These are phyloP conservation scores for Solanum lycopersicoides DNA, from an alignment of 257 asterid species.

Conservation along the genomic window DNA sequence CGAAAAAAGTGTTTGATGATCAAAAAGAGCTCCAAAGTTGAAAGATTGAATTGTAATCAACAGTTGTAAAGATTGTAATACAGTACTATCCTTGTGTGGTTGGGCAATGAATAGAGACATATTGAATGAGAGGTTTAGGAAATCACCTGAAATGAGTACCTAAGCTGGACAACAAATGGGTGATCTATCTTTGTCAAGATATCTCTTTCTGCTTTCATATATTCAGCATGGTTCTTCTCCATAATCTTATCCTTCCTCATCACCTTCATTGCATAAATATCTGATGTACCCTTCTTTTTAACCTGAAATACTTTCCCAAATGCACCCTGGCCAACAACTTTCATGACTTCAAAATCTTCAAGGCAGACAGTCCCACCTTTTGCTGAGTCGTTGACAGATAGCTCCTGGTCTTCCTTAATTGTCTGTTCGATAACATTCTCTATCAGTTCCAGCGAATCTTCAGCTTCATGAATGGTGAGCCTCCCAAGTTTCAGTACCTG, in stretches of 20 bases:
- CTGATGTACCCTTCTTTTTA: slow-evolving; percentile 36
- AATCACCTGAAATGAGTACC: slow-evolving; percentile 63
- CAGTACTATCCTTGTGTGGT: not conserved
- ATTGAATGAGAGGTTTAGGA: not conserved
- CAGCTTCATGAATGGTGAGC: slow-evolving; percentile 47
- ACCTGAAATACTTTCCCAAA: slow-evolving; percentile 66
- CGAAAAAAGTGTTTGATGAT: not conserved
- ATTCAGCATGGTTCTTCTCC: slow-evolving; percentile 53
- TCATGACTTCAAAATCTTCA: slow-evolving; percentile 40
- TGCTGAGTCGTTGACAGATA: slow-evolving; percentile 6
- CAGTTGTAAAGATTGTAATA: not conserved
- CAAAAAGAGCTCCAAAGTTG: not conserved
- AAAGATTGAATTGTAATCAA: not conserved
- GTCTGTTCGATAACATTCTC: slow-evolving; percentile 19
- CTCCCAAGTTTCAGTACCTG: slow-evolving; percentile 41
- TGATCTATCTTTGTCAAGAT: slow-evolving; percentile 55
- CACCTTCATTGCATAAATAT: slow-evolving; percentile 68
- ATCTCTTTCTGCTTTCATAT: slow-evolving; percentile 64
- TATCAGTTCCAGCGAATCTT: slow-evolving; percentile 26
- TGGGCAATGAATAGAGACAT: not conserved
- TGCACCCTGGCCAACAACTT: slow-evolving; percentile 68
- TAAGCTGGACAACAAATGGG: slow-evolving; percentile 53
- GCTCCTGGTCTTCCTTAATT: slow-evolving; percentile 23
- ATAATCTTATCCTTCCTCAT: slow-evolving; percentile 67
- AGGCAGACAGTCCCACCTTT: slow-evolving; percentile 29